Evolutionary conservation across 192 early-diverging fungal species (phyloP), one percentile per base, ranked within the genome.

Genomic region (Coemansia sp.): DNA sequence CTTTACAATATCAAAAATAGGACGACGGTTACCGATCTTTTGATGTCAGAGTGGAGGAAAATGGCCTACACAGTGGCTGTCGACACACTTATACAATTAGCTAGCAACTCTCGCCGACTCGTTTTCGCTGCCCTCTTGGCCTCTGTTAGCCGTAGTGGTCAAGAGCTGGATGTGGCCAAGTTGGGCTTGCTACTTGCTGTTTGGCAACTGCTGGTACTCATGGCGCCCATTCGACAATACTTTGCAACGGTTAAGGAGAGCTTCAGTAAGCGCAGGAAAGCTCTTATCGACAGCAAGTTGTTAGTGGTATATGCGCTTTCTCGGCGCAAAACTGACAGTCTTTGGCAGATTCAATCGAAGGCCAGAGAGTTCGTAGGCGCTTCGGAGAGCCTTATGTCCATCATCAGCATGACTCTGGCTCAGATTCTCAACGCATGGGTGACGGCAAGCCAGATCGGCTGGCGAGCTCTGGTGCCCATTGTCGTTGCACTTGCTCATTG

Each of bases 381-480:
- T 0, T 38, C 43, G 8, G 27, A 49, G 42, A 36, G 42, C 10
- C 41, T 65, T 7, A 29, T 47, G 20, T 20, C 18, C n/a, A 47
- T 63, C 6, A 18, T 55, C 13, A 59, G 70, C 41, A 51, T 52
- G 3, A 16, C 63, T 1, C 12, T 71, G 8, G 62, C 62, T 2
- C 60, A 80, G 42, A 3, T 72, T 1, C 33, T 80, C 13, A 66
- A 69, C 20, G 36, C 57, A 2, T 80, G 78, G 78, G 29, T 80
- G 11, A 64, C 74, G 0, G 67, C 72, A 33, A 68, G 62, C 63
- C 60, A 44, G 29, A 47, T 80, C 41, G 78, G 78, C 2, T 80
- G 78, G 78, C 66, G 55, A 3, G 70, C 68, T 22, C 7, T 80
- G 12, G 71, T 80, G 36, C 78, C 78, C 1, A 60, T 69, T 31